These are phyloP conservation scores for Albophoma yamanashiensis DNA, from an alignment of 2,329 filamentous ascomycete genomes.

Conservation along the genomic window DNA sequence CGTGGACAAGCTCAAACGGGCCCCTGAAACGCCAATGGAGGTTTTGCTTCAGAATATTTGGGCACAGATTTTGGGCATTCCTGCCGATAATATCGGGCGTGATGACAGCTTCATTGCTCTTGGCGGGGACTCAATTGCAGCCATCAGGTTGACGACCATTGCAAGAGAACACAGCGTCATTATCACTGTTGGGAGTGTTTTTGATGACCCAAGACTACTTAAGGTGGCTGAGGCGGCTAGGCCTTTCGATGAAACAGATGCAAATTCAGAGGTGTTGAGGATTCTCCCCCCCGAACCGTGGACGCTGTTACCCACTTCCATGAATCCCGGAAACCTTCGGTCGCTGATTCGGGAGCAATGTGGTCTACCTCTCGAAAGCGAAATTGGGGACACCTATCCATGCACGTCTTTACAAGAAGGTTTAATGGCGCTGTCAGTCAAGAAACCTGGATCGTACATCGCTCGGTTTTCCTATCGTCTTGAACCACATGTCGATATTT, in stretches of 20 bases:
- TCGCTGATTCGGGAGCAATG: not conserved
- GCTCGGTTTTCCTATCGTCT: conserved; percentile 16
- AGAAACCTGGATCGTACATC: conserved; percentile 24
- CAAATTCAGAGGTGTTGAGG: not conserved
- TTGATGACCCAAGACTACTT: not conserved
- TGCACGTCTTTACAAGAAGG: conserved; percentile 30
- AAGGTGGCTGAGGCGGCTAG: not conserved
- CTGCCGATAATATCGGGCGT: not conserved
- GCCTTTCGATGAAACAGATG: not conserved
- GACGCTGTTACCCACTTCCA: not conserved
- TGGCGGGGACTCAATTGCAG: conserved; percentile 8
- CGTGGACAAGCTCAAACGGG: not conserved
- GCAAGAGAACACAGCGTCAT: not conserved
- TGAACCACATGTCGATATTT: conserved; percentile 6
- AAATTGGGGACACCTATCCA: conserved; percentile 23
- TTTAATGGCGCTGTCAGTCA: conserved; percentile 24
- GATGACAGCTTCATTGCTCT: not conserved
- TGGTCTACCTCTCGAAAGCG: not conserved
- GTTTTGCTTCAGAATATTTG: conserved; percentile 2
- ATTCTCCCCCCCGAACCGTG: not conserved
- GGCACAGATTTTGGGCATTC: conserved; percentile 3
- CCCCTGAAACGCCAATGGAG: not conserved
- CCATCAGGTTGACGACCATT: conserved; percentile 6
- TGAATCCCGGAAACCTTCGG: not conserved
- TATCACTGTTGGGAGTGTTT: not conserved